Evolutionary conservation across 2,329 filamentous ascomycete species (phyloP).

Genomic region (Aspergillus alliaceus): DNA sequence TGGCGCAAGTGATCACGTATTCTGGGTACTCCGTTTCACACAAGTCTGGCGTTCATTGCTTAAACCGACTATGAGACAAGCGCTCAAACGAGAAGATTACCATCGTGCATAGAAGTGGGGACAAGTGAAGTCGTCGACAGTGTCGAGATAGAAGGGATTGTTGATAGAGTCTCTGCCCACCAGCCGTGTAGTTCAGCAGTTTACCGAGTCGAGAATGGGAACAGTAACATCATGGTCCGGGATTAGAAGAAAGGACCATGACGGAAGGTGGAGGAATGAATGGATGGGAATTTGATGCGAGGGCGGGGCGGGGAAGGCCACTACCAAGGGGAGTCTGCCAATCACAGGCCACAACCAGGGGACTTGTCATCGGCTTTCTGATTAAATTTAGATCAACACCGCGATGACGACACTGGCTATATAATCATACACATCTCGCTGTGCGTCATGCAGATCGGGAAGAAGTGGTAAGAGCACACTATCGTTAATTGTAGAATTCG

Average conservation of each 20-base stretch:
- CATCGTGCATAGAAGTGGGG: neutral
- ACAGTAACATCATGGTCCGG: neutral
- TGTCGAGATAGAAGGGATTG: no score
- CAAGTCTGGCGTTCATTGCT: neutral
- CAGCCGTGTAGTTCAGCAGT: neutral
- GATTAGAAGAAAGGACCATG: no score
- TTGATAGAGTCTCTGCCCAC: no score
- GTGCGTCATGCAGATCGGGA: no score
- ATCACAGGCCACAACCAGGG: no score
- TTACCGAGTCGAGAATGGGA: neutral
- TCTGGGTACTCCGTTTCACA: neutral
- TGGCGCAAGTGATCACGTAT: neutral
- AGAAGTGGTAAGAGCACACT: no score
- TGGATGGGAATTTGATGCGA: neutral
- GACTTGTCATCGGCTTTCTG: no score
- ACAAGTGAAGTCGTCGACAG: no score
- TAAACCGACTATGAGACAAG: neutral
- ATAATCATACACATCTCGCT: no score
- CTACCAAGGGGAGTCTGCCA: neutral
- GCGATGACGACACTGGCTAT: slow-evolving; percentile 5
- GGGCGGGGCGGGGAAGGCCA: neutral
- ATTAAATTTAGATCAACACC: neutral
- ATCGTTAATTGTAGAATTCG: no score
- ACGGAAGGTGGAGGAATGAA: neutral
- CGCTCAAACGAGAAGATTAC: neutral